These are phyloP conservation scores for Aspergillus conjunctus DNA, from an alignment of 495 filamentous ascomycete genomes.

Conservation along the genomic window DNA sequence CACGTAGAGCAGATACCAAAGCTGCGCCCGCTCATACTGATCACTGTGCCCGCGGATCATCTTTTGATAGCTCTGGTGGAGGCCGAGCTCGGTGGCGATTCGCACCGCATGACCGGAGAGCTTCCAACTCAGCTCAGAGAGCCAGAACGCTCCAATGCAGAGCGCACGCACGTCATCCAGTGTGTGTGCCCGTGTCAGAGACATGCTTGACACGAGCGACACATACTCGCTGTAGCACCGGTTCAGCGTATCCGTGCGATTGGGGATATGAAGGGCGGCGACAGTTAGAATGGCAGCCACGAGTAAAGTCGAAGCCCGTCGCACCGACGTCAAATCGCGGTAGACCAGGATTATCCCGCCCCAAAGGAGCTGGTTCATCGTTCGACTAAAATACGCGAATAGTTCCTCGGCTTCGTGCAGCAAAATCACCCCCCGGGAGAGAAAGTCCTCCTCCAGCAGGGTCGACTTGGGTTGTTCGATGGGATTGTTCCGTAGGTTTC, in stretches of 20 bases:
- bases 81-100: conserved; percentile 54
- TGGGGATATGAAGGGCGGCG: conserved; percentile 55
- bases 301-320: conserved; percentile 51
- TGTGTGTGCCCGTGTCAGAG: conserved; percentile 51
- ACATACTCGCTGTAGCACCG: conserved; percentile 56
- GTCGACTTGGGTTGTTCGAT: conserved; percentile 48
- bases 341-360: conserved; percentile 58
- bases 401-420: conserved; percentile 53
- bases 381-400: conserved; percentile 55
- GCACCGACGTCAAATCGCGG: conserved; percentile 50
- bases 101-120: conserved; percentile 57
- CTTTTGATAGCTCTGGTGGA: conserved; percentile 54
- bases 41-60: conserved; percentile 47
- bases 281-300: conserved; percentile 55
- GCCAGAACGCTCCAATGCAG: conserved; percentile 56
- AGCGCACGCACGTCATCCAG: conserved; percentile 56
- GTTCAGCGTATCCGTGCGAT: conserved; percentile 52
- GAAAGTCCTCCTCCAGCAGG: conserved; percentile 54
- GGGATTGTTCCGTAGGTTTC: conserved; percentile 51
- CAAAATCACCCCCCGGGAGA: conserved; percentile 50
- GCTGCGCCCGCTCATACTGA: conserved; percentile 52
- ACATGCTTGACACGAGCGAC: conserved; percentile 52
- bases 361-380: conserved; percentile 59
- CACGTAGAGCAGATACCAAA: conserved; percentile 57
- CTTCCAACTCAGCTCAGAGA: conserved; percentile 57